These are phyloP conservation scores for Heliamphora exappendiculata DNA, from an alignment of 148 eudicot species.

Conservation along the genomic window DNA sequence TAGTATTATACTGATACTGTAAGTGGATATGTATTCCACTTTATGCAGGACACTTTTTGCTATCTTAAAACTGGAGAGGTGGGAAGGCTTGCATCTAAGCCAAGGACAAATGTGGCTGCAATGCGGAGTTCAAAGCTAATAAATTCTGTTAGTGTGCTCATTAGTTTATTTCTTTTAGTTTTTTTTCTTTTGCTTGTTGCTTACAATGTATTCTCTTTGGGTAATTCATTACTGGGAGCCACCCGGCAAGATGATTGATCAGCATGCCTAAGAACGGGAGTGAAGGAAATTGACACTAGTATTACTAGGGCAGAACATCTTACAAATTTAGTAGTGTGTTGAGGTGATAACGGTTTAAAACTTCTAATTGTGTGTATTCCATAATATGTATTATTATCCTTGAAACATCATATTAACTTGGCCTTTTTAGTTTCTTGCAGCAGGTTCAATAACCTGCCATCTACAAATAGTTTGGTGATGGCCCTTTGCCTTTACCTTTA, in stretches of 20 bases:
- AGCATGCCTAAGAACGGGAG: not conserved
- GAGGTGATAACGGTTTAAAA: not conserved
- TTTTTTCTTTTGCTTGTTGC: not conserved
- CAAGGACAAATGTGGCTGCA: constrained; percentile 15
- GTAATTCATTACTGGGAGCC: not conserved
- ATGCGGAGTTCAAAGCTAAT: constrained; percentile 11
- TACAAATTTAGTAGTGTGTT: not conserved
- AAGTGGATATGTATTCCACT: constrained; percentile 46
- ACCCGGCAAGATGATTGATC: not conserved
- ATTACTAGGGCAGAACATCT: not conserved
- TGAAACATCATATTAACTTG: not conserved
- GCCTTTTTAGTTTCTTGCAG: not conserved
- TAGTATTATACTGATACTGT: constrained; percentile 59
- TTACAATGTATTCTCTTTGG: not conserved
- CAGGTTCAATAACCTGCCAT: not conserved
- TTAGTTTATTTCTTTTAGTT: not conserved
- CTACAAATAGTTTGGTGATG: not conserved
- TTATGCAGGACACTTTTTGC: constrained; percentile 40
- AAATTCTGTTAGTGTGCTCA: constrained; percentile 18
- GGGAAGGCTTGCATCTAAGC: constrained; percentile 39
- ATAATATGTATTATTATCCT: not conserved
- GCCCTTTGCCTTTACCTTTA: not conserved
- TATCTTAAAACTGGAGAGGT: constrained; percentile 43
- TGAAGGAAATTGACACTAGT: not conserved
- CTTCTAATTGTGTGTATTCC: not conserved